These are phyloP conservation scores for Penicillium macrosclerotiorum DNA, from an alignment of 495 filamentous ascomycete genomes.

Conservation along the genomic window DNA sequence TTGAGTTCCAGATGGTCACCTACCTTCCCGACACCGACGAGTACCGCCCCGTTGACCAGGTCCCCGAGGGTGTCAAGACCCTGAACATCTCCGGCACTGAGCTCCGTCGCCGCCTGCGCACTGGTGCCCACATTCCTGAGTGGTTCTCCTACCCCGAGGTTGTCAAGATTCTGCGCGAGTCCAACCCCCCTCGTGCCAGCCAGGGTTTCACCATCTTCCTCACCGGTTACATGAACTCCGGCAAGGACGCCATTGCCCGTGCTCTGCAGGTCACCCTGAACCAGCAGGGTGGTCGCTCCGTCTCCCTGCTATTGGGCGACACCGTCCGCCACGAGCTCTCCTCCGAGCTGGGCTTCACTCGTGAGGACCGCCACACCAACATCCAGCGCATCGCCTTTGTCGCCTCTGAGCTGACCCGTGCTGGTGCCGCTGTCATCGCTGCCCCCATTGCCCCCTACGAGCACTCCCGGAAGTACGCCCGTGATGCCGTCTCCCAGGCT, in stretches of 20 bases:
- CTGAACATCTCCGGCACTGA: constrained; percentile 97
- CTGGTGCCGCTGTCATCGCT: constrained; percentile 93
- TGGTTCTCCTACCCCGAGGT: constrained; percentile 99
- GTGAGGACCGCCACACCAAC: constrained; percentile 91
- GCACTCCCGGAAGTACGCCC: constrained; percentile 66
- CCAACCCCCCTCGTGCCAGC: constrained; percentile 79
- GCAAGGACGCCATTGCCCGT: constrained; percentile 94
- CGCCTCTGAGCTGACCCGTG: constrained; percentile 86
- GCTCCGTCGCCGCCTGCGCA: constrained; percentile 83
- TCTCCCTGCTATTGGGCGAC: constrained; percentile 91
- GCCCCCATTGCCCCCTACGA: constrained; percentile 97
- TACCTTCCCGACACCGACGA: constrained; percentile 97
- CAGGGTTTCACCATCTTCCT: constrained; percentile 99
- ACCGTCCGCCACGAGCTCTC: constrained; percentile 91
- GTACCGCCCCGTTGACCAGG: constrained; percentile 89
- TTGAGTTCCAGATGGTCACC: constrained; percentile 99
- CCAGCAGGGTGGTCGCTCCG: constrained; percentile 94
- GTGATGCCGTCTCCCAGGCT: constrained; percentile 79
- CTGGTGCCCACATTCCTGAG: constrained; percentile 90
- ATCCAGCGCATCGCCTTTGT: constrained; percentile 97
- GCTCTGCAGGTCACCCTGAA: constrained; percentile 96
- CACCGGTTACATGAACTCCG: constrained; percentile 92
- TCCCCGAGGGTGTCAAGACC: constrained; percentile 77
- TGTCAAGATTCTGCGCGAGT: constrained; percentile 90
- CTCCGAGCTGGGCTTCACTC: constrained; percentile 92